A percentile compares a stretch with the other conserved stretches of the same genome.
Evolutionary conservation across 2,329 filamentous ascomycete genomes (phyloP).

Genomic region (Tolypocladium album): DNA sequence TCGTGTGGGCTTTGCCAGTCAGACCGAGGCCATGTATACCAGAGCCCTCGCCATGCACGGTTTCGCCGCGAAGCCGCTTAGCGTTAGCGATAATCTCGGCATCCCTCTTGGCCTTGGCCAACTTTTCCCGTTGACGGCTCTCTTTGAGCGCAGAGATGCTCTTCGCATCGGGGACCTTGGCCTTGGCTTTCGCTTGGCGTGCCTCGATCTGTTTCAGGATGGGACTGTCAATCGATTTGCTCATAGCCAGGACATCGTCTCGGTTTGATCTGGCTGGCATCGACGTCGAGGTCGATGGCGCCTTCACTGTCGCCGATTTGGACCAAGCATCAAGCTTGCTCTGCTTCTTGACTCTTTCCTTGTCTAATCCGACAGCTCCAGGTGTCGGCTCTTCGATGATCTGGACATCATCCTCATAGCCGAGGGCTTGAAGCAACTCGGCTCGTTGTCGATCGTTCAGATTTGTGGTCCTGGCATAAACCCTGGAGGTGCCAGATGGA

Average conservation of each 20-base stretch:
- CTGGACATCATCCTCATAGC: constrained; percentile 44
- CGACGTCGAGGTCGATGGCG: constrained; percentile 13
- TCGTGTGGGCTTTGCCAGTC: constrained; percentile 68
- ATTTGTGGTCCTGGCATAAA: constrained; percentile 61
- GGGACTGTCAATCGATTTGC: constrained; percentile 35
- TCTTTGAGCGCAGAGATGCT: constrained; percentile 46
- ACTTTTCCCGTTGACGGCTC: constrained; percentile 63
- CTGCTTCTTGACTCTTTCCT: constrained; percentile 40
- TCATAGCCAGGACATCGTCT: constrained; percentile 35
- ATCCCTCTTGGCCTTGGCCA: constrained; percentile 63
- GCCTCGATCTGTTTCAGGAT: constrained; percentile 35
- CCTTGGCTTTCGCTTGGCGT: constrained; percentile 17
- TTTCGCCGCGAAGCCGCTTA: constrained; percentile 32
- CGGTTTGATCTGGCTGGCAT: constrained; percentile 24
- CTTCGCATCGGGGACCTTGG: constrained; percentile 23
- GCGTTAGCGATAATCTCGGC: constrained; percentile 61
- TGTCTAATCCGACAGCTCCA: constrained; percentile 12
- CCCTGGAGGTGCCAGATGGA: constrained; percentile 38
- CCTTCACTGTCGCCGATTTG: constrained; percentile 30
- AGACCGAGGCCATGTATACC: constrained; percentile 63
- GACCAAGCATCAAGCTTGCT: constrained; percentile 53
- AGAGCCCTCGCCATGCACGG: constrained; percentile 58
- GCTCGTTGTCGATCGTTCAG: constrained; percentile 74
- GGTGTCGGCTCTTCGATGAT: constrained; percentile 27
- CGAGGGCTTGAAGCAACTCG: constrained; percentile 57